Base-by-base conservation (phyloP, 352 stramenopile genomes). In the Phytophthora citrophthora region DNA sequence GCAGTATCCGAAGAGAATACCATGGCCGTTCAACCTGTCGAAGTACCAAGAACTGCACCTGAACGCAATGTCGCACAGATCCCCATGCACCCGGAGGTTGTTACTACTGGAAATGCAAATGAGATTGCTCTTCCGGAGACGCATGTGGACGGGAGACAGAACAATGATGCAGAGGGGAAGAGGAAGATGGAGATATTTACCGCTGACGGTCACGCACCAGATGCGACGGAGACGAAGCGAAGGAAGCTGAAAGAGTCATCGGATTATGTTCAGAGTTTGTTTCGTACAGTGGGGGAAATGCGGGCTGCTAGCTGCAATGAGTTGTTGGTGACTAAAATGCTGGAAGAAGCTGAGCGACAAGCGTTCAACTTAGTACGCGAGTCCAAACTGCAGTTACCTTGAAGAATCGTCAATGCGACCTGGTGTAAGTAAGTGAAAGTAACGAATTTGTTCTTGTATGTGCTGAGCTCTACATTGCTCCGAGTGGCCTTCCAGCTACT, bases 401-500 rank as follows among this genome's bases (percentile, higher is more conserved):
- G n/a, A 41, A 41, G 29, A 13, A 4, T 34, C 29, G 29, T 10
- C 8, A 10, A 13, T 12, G 29, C 12, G 9, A 3, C 29, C 9
- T 13, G 9, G 8, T 34, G 29, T 34, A 34, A 34, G 8, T 13
- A 34, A 34, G 8, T 13, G 29, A 4, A 34, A 29, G n/a, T 26
- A 15, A 50, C 39, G 29, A 44, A 32, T 13, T 13, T 16, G 7
- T 43, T 38, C 31, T 13, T 56, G 41, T 58, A 64, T 43, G 54
- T 3, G n/a, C 36, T 31, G 43, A 51, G 44, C 27, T 53, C 51
- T 53, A 50, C 15, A 23, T 7, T 36, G 24, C 40, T 36, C 18
- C 15, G 34, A 41, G 15, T 41, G 24, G 1, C 9, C 12, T 13
- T 24, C 2, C 41, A 15, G 40, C 20, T 84, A 91, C 55, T 91